Percentiles rank a stretch among this genome's conserved stretches.
These are phyloP conservation scores for Oenanthe sinensis DNA, from an alignment of 129 eudicot species.

Conservation along the genomic window DNA sequence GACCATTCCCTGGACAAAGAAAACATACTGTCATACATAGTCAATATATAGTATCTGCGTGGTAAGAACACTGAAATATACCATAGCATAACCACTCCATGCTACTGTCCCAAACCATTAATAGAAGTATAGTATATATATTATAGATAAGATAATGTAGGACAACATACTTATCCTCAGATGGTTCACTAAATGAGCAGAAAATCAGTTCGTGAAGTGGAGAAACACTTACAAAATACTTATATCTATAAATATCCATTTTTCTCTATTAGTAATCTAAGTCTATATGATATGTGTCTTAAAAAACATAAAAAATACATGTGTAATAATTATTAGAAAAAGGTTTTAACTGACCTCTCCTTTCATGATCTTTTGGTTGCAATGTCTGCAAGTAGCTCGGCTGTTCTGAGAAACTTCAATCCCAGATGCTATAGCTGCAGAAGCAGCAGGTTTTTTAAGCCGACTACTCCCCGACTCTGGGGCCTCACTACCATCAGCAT, in stretches of 20 bases:
- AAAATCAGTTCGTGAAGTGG: not conserved
- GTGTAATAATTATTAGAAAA: not conserved
- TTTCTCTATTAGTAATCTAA: not conserved
- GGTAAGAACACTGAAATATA: not conserved
- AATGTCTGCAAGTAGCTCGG: slow-evolving; percentile 74
- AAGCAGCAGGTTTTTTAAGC: slow-evolving; percentile 21
- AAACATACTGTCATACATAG: not conserved
- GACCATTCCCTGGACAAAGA: not conserved
- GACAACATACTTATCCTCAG: not conserved
- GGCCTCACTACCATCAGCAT: slow-evolving; percentile 52
- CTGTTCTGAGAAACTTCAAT: slow-evolving; percentile 64
- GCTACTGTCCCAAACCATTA: not conserved
- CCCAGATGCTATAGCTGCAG: slow-evolving; percentile 32
- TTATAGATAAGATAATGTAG: not conserved
- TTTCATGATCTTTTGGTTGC: slow-evolving; percentile 66
- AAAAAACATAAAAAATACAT: not conserved
- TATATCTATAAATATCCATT: not conserved
- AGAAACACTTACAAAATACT: not conserved
- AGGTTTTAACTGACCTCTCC: slow-evolving; percentile 53
- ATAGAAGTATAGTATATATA: not conserved
- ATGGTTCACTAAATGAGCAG: not conserved
- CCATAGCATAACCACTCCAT: not conserved
- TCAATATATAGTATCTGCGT: not conserved
- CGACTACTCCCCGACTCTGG: slow-evolving; percentile 34
- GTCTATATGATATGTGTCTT: not conserved